Base-by-base conservation (phyloP, 108 stramenopile species). In the Aureococcus anophagefferens region DNA sequence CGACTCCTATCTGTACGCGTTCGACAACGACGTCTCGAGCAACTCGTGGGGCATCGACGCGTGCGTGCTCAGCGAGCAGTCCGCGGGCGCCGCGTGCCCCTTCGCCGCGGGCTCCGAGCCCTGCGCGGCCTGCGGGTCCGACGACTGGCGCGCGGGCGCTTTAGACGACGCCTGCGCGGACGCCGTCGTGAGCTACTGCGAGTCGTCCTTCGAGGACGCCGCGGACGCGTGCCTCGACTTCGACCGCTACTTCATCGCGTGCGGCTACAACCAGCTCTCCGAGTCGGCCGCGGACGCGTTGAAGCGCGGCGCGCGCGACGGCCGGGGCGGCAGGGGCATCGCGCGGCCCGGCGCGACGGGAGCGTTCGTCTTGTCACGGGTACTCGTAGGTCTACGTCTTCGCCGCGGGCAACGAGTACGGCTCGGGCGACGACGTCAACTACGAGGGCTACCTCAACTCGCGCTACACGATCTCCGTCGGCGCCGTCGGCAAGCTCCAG, bases 371-470 rank as follows among this genome's bases (percentile, higher is more conserved):
- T n/a, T n/a, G n/a, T n/a, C n/a, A n/a, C n/a, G n/a, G n/a, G n/a
- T n/a, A n/a, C n/a, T n/a, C n/a, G n/a, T n/a, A n/a, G 40, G 71
- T 84, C 33, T 81, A 71, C 63, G 80, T 81, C 32, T 81, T 81
- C 72, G 74, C 83, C 34, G 69, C 77, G 25, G 83, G 83, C 5
- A 84, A 84, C 66, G 62, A 64, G 29, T 74, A 51, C 31, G 32
- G 36, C 0, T 18, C 32, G 18, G 77, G 77, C 0, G 80, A 73
- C 25, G 76, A 84, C 68, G 69, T 72, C 21, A 84, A 84, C 72
- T 76, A 76, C 34, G 71, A 79, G 63, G 79, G 79, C 25, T 78
- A 59, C 37, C 69, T 73, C 0, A 84, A 80, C 62, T 64, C 76
- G 17, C 29, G 79, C 0, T 69, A 70, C 35, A 78, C 80, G 15